Evolutionary conservation across 352 stramenopile genomes (phyloP).

Genomic region (Phytopythium boreale): DNA sequence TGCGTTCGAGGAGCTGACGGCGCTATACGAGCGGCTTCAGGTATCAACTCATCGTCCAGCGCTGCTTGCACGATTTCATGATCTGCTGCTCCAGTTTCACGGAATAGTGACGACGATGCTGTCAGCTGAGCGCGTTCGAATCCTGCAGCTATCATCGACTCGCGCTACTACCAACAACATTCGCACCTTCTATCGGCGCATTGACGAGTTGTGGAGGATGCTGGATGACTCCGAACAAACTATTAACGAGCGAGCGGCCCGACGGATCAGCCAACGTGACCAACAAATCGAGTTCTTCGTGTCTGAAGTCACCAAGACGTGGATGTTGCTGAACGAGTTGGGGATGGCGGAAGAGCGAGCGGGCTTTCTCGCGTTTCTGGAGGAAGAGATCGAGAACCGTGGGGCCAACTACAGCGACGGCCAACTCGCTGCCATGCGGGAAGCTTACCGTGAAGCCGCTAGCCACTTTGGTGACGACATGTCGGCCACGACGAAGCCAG

Average conservation of each 20-base stretch:
- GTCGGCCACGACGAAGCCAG: background rate
- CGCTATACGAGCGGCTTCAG: background rate
- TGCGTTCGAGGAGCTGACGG: background rate
- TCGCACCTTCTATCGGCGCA: background rate
- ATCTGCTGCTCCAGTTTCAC: background rate
- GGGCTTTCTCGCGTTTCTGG: background rate
- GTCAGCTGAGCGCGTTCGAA: background rate
- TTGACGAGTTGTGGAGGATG: background rate
- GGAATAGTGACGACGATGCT: background rate
- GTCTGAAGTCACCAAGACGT: background rate
- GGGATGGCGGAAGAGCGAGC: background rate
- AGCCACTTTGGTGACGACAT: background rate
- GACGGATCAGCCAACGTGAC: background rate
- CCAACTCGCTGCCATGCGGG: background rate
- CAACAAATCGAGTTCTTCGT: background rate
- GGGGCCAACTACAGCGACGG: background rate
- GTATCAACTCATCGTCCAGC: background rate
- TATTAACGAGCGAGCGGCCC: background rate
- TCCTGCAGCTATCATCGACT: background rate
- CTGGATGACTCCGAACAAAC: background rate
- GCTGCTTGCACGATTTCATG: background rate
- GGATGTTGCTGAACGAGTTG: background rate
- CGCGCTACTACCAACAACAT: background rate
- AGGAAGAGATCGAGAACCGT: background rate
- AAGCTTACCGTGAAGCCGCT: background rate